A percentile compares a stretch with the other conserved stretches of the same genome.
These are phyloP conservation scores for Baorangia bicolor DNA, from an alignment of 768 basidiomycete genomes.

Conservation along the genomic window DNA sequence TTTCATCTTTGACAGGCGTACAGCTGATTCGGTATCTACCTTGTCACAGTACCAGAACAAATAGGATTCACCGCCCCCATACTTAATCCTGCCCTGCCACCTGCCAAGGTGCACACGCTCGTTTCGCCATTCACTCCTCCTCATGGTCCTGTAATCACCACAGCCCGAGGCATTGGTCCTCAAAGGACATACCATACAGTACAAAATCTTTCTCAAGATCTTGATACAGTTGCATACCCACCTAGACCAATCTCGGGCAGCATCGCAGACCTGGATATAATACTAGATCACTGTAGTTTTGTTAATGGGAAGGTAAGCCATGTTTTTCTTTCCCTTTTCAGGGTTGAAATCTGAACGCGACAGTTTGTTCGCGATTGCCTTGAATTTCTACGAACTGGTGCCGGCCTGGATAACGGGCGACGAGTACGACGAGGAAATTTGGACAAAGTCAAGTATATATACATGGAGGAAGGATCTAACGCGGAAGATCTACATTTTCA, in stretches of 20 bases:
- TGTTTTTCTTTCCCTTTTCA: not conserved
- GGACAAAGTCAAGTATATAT: conserved; percentile 82
- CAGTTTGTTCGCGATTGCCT: conserved; percentile 96
- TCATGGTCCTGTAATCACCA: conserved; percentile 38
- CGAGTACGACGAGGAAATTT: conserved; percentile 70
- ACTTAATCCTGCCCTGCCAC: conserved; percentile 66
- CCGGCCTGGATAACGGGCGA: conserved; percentile 75
- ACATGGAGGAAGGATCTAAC: conserved; percentile 46
- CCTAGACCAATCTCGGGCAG: conserved; percentile 80
- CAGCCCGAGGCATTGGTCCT: conserved; percentile 66
- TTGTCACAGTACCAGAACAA: conserved; percentile 55
- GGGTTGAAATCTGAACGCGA: not conserved
- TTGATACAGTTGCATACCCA: conserved; percentile 71
- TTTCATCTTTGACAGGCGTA: conserved; percentile 6
- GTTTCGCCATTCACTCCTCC: conserved; percentile 51
- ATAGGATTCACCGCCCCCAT: conserved; percentile 57
- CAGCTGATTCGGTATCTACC: not conserved
- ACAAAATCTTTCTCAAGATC: conserved; percentile 60
- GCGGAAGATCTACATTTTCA: conserved; percentile 7
- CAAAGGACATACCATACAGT: conserved; percentile 57
- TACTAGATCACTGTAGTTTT: conserved; percentile 88
- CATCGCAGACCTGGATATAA: conserved; percentile 83
- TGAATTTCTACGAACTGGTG: conserved; percentile 84
- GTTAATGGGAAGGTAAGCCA: conserved; percentile 59
- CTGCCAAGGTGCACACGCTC: conserved; percentile 42